These are phyloP conservation scores for Stephania yunnanensis DNA, from an alignment of 164 flowering plant species.

Conservation along the genomic window DNA sequence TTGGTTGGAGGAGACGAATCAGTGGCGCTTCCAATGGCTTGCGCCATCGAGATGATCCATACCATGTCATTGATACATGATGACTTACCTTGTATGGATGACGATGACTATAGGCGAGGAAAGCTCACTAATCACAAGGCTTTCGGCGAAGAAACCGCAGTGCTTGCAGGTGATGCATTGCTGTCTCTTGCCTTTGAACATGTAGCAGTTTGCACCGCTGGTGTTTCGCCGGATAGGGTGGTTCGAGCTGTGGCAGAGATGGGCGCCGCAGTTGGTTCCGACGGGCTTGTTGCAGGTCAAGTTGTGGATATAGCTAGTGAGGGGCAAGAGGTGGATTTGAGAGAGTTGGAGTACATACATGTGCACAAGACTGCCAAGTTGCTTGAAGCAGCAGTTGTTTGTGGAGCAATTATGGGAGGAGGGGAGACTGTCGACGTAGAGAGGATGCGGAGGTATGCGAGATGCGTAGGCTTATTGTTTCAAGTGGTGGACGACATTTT, in stretches of 20 bases:
- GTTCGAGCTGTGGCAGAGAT: constrained; percentile 28
- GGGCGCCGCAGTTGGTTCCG: constrained; percentile 29
- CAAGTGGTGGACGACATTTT: constrained; percentile 43
- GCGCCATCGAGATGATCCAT: constrained; percentile 58
- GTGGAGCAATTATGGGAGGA: constrained; percentile 35
- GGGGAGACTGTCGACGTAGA: constrained; percentile 22
- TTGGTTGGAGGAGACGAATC: constrained; percentile 47
- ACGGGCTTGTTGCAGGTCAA: constrained; percentile 39
- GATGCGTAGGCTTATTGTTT: constrained; percentile 31
- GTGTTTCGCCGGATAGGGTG: constrained; percentile 22
- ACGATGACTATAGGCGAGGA: constrained; percentile 46
- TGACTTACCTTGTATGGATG: constrained; percentile 57
- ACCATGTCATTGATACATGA: constrained; percentile 62
- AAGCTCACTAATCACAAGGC: constrained; percentile 38
- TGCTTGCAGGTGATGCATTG: constrained; percentile 39
- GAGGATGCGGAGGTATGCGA: constrained; percentile 30
- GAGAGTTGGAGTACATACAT: constrained; percentile 31
- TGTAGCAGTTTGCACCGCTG: constrained; percentile 17
- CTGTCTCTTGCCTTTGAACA: constrained; percentile 37
- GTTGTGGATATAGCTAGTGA: constrained; percentile 28
- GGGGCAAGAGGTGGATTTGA: constrained; percentile 20
- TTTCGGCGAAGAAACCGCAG: constrained; percentile 31
- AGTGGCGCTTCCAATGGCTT: constrained; percentile 41
- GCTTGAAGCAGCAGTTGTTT: constrained; percentile 32
- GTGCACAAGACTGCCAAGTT: constrained; percentile 37